Evolutionary conservation across 1,139 yeast genomes (phyloP), one percentile per base, ranked within the genome.

Genomic region (Blastobotrys serpentis): DNA sequence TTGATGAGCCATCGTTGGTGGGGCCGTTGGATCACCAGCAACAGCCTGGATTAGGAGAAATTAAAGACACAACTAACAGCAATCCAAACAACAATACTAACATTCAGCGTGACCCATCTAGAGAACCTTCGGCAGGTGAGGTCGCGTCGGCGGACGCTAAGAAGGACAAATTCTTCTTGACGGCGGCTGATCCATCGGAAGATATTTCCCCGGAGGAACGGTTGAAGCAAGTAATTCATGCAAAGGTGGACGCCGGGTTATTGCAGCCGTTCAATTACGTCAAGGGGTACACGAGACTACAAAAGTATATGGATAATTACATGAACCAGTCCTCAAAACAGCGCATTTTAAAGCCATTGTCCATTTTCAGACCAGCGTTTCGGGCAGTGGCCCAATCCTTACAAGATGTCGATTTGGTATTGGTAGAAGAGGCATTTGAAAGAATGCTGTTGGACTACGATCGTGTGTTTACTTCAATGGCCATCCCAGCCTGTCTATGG

Each of bases 401-500:
- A 56, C 87, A 87, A 61, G 98, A 90, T 66, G 90, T 89, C 10
- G 98, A 92, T 66, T 74, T 90, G 61, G 94, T 90, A 4, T 71
- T 89, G 37, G 98, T 92, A 7, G 98, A 92, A 62, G 98, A 92
- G 65, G 84, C 86, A 49, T 92, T 92, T 65, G 98, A 92, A 68
- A 75, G 98, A 52, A 86, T 90, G 95, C 70, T 92, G 44, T 71
- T 92, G 48, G 96, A 92, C 60, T 90, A 92, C 62, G 98, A 92
- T 65, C 77, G 98, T 42, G 97, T 92, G 2, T 92, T 92, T 67
- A 89, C 98, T 0, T 85, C 96, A 4, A 89, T 90, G 96, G 96
- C 97, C 6, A 89, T 92, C 49, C 98, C 98, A 0, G 97, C 98
- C 0, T 90, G 98, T 69, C 74, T 92, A 34, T 92, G 98, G 98